Evolutionary conservation across 75 land plant species (phyloP).

Genomic region (Cunninghamia lanceolata): DNA sequence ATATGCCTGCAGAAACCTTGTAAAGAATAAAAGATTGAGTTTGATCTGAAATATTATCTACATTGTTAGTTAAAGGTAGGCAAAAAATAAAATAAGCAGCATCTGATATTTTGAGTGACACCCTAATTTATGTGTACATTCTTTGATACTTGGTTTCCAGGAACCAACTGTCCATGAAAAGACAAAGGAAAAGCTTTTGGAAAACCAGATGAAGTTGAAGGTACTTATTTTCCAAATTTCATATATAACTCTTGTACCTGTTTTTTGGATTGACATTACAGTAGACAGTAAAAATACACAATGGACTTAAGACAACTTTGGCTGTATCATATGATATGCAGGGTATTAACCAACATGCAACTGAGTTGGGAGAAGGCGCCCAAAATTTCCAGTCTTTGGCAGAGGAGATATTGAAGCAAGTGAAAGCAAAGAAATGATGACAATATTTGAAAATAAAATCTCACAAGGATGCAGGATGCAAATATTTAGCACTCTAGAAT

Average conservation of each 20-base stretch:
- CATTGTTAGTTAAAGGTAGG: not conserved
- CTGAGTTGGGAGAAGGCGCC: constrained; percentile 2
- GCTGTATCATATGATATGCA: not conserved
- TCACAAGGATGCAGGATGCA: not conserved
- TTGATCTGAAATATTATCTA: not conserved
- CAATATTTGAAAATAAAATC: not conserved
- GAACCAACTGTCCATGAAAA: constrained; percentile 1
- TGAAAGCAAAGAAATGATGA: constrained; percentile 10
- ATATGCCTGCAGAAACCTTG: not conserved
- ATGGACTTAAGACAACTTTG: not conserved
- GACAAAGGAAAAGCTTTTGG: constrained; percentile 14
- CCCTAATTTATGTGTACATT: not conserved
- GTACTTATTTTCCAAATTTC: constrained; percentile 1
- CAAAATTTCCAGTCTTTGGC: constrained; percentile 9
- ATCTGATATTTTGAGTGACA: not conserved
- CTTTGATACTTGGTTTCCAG: constrained; percentile 5
- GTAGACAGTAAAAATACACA: not conserved
- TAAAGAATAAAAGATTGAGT: not conserved
- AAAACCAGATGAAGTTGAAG: constrained; percentile 12
- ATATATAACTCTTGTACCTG: not conserved
- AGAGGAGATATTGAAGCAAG: constrained; percentile 6
- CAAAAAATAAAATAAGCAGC: not conserved
- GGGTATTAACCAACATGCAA: constrained; percentile 10
- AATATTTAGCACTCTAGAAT: not conserved
- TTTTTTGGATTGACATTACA: not conserved